phyloP scores from a whole-genome alignment of 345 rosid species.

The Hibiscus syriacus region DNA sequence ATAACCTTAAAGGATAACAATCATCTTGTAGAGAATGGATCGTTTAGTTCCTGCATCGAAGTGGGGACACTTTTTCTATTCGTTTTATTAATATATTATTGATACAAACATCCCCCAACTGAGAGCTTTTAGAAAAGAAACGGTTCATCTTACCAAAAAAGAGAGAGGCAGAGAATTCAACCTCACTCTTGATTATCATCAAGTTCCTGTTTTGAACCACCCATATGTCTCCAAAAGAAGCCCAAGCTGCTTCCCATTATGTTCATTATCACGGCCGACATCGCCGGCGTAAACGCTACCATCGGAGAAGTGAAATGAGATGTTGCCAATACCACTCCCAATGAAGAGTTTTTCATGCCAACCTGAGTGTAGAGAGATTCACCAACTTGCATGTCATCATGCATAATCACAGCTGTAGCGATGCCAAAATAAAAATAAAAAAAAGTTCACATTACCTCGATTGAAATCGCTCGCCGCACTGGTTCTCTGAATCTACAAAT shows the following conservation, averaged over 20 bases:
- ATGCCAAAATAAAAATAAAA: no score
- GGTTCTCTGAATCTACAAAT: constrained; percentile 40
- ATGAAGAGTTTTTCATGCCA: constrained; percentile 65
- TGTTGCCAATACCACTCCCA: constrained; percentile 57
- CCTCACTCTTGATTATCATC: constrained; percentile 6
- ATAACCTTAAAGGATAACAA: no score
- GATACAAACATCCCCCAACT: no score
- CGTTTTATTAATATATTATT: no score
- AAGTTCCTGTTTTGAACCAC: background rate
- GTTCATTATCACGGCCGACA: constrained; percentile 59
- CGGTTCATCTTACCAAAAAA: no score
- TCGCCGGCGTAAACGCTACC: constrained; percentile 48
- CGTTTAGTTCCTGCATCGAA: no score
- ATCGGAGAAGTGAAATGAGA: constrained; percentile 47
- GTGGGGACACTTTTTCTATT: no score
- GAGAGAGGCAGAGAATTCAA: no score
- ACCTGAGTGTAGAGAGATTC: constrained; percentile 20
- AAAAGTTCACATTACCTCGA: constrained; percentile 31
- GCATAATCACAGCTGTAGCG: no score
- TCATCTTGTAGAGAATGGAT: no score
- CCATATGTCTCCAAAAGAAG: constrained; percentile 37
- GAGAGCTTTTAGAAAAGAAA: no score
- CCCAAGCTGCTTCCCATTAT: constrained; percentile 58
- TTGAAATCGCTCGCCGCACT: constrained; percentile 53
- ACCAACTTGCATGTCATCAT: no score